Base-by-base conservation (phyloP, 768 basidiomycete species). In the Agrocybe chaxingu region DNA sequence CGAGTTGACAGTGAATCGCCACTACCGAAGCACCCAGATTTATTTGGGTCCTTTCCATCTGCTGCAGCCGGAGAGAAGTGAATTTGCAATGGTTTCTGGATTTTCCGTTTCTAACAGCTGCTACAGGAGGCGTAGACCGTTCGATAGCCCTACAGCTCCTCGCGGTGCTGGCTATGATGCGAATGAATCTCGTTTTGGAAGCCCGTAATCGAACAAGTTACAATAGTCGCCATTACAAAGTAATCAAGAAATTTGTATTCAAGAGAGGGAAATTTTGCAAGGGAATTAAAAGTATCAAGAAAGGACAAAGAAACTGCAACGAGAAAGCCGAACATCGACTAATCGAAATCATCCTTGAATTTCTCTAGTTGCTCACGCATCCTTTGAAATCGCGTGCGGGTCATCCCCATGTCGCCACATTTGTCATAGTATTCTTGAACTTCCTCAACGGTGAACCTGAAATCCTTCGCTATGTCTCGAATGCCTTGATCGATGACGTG, bases 51-150 rank as follows among this genome's bases (percentile, higher is more conserved):
- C 2, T 99, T 98, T 68, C 97, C 97, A 30, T 95, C 92, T 34
- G 83, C 89, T 19, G 97, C 97, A 18, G 96, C 95, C 12, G 97
- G 97, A 34, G 97, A 99, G 73, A 92, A 87, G 92, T 93, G 58
- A 47, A 83, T 73, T 6, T 30, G 45, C 31, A 32, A 49, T 40
- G 8, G n/a, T 13, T 31, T 29, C 24, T 48, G 10, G n/a, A 31
- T 29, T 35, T 30, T n/a, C 29, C 32, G 18, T 60, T 45, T 54
- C 44, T 42, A 44, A 45, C 47, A 43, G 19, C 33, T 32, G 42
- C 30, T 56, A 38, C 55, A 93, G 91, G 66, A 84, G 84, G 56
- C 79, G 84, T 37, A 90, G 89, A 61, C 81, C 82, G 2, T 87
- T 84, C 58, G 83, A 86, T 46, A 89, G 87, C 54, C 91, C 91